A percentile compares a stretch with the other conserved stretches of the same genome.
Conservation (phyloP, 1,139 yeast genomes). For the Taphrina flavorubra region DNA sequence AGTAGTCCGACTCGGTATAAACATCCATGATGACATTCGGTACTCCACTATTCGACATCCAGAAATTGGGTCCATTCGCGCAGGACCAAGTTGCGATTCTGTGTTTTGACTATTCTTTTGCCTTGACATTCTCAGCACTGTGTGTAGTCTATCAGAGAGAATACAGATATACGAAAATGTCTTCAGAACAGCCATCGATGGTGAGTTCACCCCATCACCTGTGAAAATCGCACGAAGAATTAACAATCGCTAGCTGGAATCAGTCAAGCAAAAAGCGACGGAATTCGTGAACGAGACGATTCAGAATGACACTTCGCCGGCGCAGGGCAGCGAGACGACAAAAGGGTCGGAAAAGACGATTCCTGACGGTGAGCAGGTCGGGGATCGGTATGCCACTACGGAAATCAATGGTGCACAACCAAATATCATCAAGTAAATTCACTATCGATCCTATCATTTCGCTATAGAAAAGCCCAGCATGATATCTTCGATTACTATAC, state of each 20-base stretch:
- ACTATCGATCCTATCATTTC: too few species aligned
- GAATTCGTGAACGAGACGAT: conserved; percentile 31
- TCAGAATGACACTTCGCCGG: conserved; percentile 30
- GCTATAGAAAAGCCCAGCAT: too few species aligned
- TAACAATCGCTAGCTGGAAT: conserved; percentile 14
- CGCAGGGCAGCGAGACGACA: conserved; percentile 17
- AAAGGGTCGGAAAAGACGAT: conserved; percentile 30
- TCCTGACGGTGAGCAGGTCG: conserved; percentile 31
- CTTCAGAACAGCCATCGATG: conserved; percentile 22
- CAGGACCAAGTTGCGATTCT: not conserved
- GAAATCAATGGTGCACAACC: conserved; percentile 41
- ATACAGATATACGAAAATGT: too few species aligned
- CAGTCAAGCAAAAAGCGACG: conserved; percentile 30
- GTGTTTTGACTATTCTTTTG: not conserved
- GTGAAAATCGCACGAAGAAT: too few species aligned
- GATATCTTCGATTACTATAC: too few species aligned
- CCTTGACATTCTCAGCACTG: too few species aligned
- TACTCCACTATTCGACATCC: not conserved
- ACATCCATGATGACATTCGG: not conserved
- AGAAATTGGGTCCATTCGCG: not conserved
- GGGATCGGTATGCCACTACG: conserved; percentile 32
- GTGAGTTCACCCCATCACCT: not conserved
- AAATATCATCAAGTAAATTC: conserved; percentile 21
- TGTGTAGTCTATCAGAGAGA: too few species aligned
- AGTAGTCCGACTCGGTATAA: too few species aligned